These are phyloP conservation scores for Paraphaeosphaeria minitans DNA, from an alignment of 2,329 filamentous ascomycete species.

Conservation along the genomic window DNA sequence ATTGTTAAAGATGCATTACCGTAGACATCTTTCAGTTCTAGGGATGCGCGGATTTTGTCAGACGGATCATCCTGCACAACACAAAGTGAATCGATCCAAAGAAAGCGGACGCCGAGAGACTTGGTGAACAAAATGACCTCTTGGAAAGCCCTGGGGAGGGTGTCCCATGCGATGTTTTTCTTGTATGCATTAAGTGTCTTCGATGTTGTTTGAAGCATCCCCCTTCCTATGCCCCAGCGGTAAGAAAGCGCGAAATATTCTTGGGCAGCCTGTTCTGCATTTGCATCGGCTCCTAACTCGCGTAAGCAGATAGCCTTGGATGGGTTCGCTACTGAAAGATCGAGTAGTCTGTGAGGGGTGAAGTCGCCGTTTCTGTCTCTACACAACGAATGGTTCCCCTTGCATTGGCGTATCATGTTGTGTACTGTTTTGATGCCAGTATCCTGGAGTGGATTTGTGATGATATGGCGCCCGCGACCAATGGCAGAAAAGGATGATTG, in stretches of 20 bases:
- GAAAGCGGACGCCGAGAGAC: constrained; percentile 41
- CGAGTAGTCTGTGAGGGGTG: constrained; percentile 39
- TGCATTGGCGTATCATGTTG: constrained; percentile 37
- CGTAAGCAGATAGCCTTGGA: constrained; percentile 38
- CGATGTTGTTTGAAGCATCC: constrained; percentile 36
- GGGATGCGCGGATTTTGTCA: constrained; percentile 34
- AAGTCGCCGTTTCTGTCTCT: constrained; percentile 27
- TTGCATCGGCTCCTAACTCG: constrained; percentile 32
- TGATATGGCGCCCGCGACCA: constrained; percentile 38
- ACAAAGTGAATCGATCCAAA: constrained; percentile 46
- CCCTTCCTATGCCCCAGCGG: constrained; percentile 37
- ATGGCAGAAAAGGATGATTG: constrained; percentile 44
- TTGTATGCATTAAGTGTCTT: constrained; percentile 33
- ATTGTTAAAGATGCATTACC: constrained; percentile 42
- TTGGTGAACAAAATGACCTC: constrained; percentile 43
- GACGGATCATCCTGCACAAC: constrained; percentile 38
- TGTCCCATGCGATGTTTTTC: constrained; percentile 35
- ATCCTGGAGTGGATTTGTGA: constrained; percentile 36
- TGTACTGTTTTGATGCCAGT: constrained; percentile 31
- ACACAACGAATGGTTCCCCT: constrained; percentile 39
- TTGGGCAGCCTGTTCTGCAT: constrained; percentile 29
- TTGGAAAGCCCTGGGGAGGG: constrained; percentile 41
- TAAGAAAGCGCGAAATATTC: constrained; percentile 42
- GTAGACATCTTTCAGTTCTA: constrained; percentile 37
- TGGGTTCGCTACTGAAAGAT: constrained; percentile 33